Percentiles rank a stretch among this genome's conserved stretches.
Conservation (phyloP, 306 rosid species). For the Rosa chinensis region DNA sequence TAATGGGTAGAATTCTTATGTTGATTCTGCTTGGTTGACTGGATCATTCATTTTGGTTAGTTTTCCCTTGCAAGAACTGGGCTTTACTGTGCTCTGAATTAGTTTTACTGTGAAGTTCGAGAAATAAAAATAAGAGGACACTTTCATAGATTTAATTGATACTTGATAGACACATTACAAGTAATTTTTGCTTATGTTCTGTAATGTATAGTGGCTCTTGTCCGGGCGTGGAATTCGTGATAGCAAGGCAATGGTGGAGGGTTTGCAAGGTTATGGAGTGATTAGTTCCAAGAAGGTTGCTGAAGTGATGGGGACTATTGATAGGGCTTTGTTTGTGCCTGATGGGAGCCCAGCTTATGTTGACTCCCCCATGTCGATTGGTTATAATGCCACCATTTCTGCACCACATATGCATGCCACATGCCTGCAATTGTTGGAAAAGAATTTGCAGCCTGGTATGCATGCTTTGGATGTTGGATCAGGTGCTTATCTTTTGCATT, state of each 20-base stretch:
- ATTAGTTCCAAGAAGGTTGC: conserved; percentile 59
- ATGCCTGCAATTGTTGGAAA: conserved; percentile 87
- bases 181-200: background rate
- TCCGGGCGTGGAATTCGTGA: conserved; percentile 48
- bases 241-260: conserved; percentile 86
- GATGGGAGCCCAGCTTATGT: conserved; percentile 60
- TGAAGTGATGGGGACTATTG: conserved; percentile 73
- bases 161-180: background rate
- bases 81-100: background rate
- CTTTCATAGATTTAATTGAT: background rate
- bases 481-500: conserved; percentile 36
- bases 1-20: background rate
- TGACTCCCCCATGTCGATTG: conserved; percentile 81
- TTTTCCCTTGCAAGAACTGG: background rate
- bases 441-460: conserved; percentile 89
- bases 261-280: conserved; percentile 64
- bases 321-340: conserved; percentile 82
- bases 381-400: conserved; percentile 92
- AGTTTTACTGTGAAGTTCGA: background rate
- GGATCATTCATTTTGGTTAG: background rate
- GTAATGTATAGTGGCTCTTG: conserved; percentile 56
- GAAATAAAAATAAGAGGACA: background rate
- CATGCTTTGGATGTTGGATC: conserved; percentile 90
- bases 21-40: conserved; percentile 2
- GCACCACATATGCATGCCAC: conserved; percentile 98